These are phyloP conservation scores for Talaromyces borbonicus DNA, from an alignment of 495 filamentous ascomycete species.

Conservation along the genomic window DNA sequence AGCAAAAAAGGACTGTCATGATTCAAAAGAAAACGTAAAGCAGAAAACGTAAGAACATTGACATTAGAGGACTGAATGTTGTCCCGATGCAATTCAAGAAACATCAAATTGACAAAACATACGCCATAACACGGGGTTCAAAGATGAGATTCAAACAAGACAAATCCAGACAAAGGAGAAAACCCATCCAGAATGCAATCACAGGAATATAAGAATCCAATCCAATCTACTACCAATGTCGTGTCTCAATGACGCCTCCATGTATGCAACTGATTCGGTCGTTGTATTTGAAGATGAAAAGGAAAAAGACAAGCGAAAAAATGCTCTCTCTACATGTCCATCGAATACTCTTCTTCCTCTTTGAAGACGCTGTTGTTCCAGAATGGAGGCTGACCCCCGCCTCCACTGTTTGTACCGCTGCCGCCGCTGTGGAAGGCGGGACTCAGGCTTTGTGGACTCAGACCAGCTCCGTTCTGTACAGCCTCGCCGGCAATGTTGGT, in stretches of 20 bases:
- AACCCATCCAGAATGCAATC: slow-evolving; percentile 6
- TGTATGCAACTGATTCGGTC: slow-evolving; percentile 5
- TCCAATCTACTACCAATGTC: slow-evolving; percentile 4
- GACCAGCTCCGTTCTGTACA: slow-evolving; percentile 35
- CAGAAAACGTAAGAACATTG: slow-evolving; percentile 14
- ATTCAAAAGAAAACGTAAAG: slow-evolving; percentile 15
- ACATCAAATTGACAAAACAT: no score
- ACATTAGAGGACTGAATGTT: not conserved
- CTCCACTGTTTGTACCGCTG: slow-evolving; percentile 42
- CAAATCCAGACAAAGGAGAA: slow-evolving; percentile 14
- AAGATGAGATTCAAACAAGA: slow-evolving; percentile 12
- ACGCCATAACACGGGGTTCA: slow-evolving; percentile 17
- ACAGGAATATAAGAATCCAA: slow-evolving; percentile 11
- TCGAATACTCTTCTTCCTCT: slow-evolving; percentile 81
- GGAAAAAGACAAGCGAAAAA: not conserved
- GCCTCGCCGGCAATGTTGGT: slow-evolving; percentile 84
- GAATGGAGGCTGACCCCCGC: slow-evolving; percentile 48
- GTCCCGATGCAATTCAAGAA: not conserved
- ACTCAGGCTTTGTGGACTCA: slow-evolving; percentile 58
- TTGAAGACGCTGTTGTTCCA: slow-evolving; percentile 73
- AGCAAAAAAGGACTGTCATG: not conserved
- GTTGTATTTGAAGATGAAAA: not conserved
- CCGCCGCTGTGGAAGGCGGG: slow-evolving; percentile 56
- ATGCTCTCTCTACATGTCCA: slow-evolving; percentile 61
- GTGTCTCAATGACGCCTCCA: slow-evolving; percentile 2